Conservation (phyloP, 2,329 filamentous ascomycete species). For the Alternaria hordeiaustralica region DNA sequence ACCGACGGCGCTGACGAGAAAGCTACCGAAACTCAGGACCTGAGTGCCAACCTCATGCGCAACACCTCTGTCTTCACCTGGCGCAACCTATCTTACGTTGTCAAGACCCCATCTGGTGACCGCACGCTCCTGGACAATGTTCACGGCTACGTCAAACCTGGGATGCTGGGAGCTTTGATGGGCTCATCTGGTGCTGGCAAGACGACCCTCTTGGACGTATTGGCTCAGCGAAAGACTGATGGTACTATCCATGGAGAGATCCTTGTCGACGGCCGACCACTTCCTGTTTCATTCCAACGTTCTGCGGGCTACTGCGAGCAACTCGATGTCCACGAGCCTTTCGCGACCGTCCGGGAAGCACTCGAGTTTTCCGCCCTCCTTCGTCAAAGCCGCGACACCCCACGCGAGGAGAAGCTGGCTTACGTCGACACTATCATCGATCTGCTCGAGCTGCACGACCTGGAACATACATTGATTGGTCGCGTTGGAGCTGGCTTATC, state of each 20-base stretch:
- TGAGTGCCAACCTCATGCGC: conserved; percentile 53
- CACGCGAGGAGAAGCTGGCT: conserved; percentile 30
- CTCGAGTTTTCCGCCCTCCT: conserved; percentile 41
- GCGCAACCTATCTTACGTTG: conserved; percentile 64
- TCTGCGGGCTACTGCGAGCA: conserved; percentile 46
- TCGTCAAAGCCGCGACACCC: conserved; percentile 29
- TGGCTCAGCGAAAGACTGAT: conserved; percentile 37
- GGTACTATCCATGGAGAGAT: conserved; percentile 38
- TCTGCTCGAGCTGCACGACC: conserved; percentile 33
- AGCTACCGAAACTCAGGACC: neutral
- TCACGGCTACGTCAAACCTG: conserved; percentile 61
- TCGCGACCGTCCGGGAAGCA: conserved; percentile 37
- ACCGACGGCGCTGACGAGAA: conserved; percentile 40
- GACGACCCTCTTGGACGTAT: conserved; percentile 42
- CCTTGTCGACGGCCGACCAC: conserved; percentile 37
- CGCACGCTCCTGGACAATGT: conserved; percentile 59
- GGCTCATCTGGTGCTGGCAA: conserved; percentile 44
- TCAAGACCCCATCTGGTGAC: conserved; percentile 51
- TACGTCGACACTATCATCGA: conserved; percentile 40
- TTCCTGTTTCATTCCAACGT: conserved; percentile 37
- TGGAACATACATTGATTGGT: conserved; percentile 36
- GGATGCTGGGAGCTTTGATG: conserved; percentile 54
- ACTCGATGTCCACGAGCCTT: conserved; percentile 38
- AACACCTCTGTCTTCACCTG: conserved; percentile 75
- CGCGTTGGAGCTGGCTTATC: conserved; percentile 35